These are phyloP conservation scores for Aspergillus nomiae DNA, from an alignment of 2,329 filamentous ascomycete species.

Conservation along the genomic window DNA sequence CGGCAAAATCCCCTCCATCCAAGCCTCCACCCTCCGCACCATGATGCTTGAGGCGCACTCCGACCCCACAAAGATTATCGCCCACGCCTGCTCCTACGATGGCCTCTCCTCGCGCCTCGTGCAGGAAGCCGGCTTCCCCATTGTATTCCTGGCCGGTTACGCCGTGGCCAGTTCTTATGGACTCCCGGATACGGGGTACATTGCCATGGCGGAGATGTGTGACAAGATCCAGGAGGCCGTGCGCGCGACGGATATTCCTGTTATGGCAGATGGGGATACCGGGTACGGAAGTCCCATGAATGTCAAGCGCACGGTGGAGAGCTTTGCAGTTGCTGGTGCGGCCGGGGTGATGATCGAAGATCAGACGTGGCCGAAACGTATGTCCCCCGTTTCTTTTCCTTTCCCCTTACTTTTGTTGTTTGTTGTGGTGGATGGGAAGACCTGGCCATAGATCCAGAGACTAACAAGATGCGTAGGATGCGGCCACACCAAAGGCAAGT, in stretches of 20 bases:
- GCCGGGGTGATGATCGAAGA: slow-evolving; percentile 50
- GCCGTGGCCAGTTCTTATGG: slow-evolving; percentile 44
- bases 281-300: slow-evolving; percentile 54
- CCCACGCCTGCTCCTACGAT: slow-evolving; percentile 48
- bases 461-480: slow-evolving; percentile 32
- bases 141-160: slow-evolving; percentile 50
- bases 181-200: slow-evolving; percentile 53
- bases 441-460: too few species aligned
- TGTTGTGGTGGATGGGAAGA: too few species aligned
- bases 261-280: slow-evolving; percentile 52
- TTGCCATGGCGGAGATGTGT: slow-evolving; percentile 51
- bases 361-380: slow-evolving; percentile 54
- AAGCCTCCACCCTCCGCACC: slow-evolving; percentile 36
- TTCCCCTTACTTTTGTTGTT: background rate
- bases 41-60: slow-evolving; percentile 39
- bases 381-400: slow-evolving; percentile 11
- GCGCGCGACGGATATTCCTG: slow-evolving; percentile 41
- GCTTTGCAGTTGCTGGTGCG: slow-evolving; percentile 44
- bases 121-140: slow-evolving; percentile 50
- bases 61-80: slow-evolving; percentile 48
- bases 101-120: slow-evolving; percentile 47
- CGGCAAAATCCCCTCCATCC: slow-evolving; percentile 40
- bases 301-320: slow-evolving; percentile 48
- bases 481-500: slow-evolving; percentile 51
- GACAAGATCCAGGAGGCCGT: slow-evolving; percentile 48